Conservation (phyloP, 352 stramenopile species). For the Globisporangium irregulare region DNA sequence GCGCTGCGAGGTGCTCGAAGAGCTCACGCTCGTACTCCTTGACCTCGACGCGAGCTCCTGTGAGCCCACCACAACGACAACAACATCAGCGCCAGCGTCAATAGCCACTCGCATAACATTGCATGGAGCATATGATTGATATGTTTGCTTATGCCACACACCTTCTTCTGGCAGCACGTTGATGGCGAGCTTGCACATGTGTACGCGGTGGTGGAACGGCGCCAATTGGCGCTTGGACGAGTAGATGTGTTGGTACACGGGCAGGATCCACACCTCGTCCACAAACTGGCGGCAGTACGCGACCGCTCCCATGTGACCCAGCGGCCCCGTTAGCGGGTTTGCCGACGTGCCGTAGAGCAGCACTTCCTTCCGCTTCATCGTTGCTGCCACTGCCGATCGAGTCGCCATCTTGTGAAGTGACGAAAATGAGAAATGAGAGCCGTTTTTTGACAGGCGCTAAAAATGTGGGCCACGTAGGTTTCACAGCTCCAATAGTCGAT, state of each 20-base stretch:
- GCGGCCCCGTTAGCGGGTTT: conserved; percentile 70
- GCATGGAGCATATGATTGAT: no score
- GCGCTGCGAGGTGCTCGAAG: conserved; percentile 37
- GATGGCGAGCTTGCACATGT: conserved; percentile 67
- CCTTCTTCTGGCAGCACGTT: conserved; percentile 24
- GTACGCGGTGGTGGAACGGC: conserved; percentile 67
- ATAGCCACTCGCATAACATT: neutral
- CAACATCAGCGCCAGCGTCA: neutral
- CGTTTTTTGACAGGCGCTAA: conserved; percentile 4
- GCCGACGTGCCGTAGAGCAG: conserved; percentile 84
- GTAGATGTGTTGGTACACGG: conserved; percentile 90
- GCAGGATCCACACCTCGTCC: conserved; percentile 88
- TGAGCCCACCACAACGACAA: neutral
- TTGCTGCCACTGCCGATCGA: conserved; percentile 2
- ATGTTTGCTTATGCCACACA: neutral
- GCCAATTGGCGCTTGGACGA: conserved; percentile 72
- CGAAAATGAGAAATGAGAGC: neutral
- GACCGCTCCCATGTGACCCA: conserved; percentile 81
- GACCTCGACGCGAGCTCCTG: conserved; percentile 43
- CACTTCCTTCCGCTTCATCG: conserved; percentile 32
- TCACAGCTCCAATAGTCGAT: neutral
- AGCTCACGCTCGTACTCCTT: conserved; percentile 67
- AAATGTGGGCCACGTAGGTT: neutral
- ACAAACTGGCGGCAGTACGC: conserved; percentile 56
- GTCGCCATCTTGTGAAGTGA: neutral